Conservation (phyloP, 352 stramenopile genomes). For the Saprolegnia parasitica region DNA sequence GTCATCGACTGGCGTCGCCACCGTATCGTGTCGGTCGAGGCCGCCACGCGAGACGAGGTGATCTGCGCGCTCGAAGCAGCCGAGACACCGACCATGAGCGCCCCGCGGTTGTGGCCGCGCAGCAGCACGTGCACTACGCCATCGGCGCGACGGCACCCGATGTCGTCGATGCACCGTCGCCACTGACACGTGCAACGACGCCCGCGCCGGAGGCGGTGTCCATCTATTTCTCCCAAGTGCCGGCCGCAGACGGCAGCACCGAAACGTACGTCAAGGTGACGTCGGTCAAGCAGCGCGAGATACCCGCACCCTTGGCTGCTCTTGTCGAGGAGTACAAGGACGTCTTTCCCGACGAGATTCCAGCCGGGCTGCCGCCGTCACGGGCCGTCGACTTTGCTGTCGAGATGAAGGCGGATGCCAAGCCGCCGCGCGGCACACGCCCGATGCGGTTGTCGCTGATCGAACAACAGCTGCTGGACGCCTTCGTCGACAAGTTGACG, state of each 20-base stretch:
- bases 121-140: not conserved
- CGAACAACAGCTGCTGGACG: slow-evolving; percentile 19
- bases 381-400: slow-evolving; percentile 14
- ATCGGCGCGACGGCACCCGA: not conserved
- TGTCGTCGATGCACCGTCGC: not conserved
- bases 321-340: slow-evolving; percentile 9
- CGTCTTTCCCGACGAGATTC: slow-evolving; percentile 16
- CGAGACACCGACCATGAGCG: no score
- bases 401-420: slow-evolving; percentile 5
- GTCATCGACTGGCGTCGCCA: slow-evolving; percentile 26
- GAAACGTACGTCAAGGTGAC: not conserved
- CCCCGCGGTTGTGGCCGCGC: not conserved
- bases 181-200: not conserved
- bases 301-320: not conserved
- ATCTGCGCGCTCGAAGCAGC: not conserved
- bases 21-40: not conserved
- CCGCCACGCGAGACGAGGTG: not conserved
- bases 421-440: not conserved
- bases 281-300: not conserved
- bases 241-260: not conserved
- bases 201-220: not conserved
- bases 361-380: not conserved
- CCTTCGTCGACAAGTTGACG: slow-evolving; percentile 28
- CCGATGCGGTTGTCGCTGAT: slow-evolving; percentile 22
- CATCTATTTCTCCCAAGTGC: not conserved